Conservation (phyloP, 2,329 filamentous ascomycete species). For the Fusarium liriodendri region DNA sequence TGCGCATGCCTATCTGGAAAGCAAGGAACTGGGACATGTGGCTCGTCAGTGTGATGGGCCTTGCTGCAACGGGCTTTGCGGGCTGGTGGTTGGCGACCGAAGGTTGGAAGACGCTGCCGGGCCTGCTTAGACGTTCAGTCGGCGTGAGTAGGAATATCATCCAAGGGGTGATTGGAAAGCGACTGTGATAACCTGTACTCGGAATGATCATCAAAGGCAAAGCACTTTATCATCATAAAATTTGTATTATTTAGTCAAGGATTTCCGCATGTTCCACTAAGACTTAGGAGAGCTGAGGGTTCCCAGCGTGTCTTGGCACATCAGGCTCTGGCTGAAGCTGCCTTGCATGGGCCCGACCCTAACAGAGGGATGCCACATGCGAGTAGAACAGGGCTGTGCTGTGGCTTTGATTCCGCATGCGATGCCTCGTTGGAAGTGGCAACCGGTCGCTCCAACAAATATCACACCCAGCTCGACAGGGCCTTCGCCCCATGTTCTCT, state of each 20-base stretch:
- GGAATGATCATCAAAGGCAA: neutral
- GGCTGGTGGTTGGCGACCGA: slow-evolving; percentile 36
- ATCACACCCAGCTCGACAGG: no score
- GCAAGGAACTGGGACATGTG: slow-evolving; percentile 54
- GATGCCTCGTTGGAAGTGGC: no score
- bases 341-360: neutral
- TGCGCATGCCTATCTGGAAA: slow-evolving; percentile 53
- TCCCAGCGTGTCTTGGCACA: neutral
- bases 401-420: no score
- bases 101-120: slow-evolving; percentile 29
- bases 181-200: neutral
- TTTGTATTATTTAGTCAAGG: neutral
- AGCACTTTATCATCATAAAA: neutral
- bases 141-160: neutral
- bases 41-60: slow-evolving; percentile 30
- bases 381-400: neutral
- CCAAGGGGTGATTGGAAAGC: neutral
- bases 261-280: neutral
- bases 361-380: no score
- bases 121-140: slow-evolving; percentile 2
- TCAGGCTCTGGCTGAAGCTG: neutral
- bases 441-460: no score
- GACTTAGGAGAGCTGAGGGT: neutral
- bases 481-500: no score
- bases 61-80: slow-evolving; percentile 12